Evolutionary conservation across 352 stramenopile genomes (phyloP), one percentile per base, ranked within the genome.

Genomic region (Globisporangium carolinianum): DNA sequence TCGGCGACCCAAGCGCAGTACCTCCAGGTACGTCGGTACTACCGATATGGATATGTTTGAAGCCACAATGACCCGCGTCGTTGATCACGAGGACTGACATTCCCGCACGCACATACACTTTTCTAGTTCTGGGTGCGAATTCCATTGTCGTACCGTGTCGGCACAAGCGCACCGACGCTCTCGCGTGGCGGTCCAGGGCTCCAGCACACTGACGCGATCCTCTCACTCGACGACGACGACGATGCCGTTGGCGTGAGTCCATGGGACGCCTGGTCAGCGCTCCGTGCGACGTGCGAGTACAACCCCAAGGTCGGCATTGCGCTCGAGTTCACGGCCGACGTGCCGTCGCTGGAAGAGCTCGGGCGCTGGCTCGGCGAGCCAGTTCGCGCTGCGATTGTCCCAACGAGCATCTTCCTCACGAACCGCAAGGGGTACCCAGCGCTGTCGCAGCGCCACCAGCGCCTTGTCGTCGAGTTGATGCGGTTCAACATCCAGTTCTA

Each of bases 351-450:
- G 15, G 78, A 79, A 37, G 69, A 87, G 42, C 73, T 97, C 39
- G 61, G 86, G 42, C 79, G 88, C 24, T 98, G 92, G 83, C 72
- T 93, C 8, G 87, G 83, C 14, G 85, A 97, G 61, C 81, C 90
- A 15, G 70, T 99, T 24, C 71, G 73, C 43, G 76, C 87, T 11
- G 71, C 98, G 17, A 84, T 97, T 49, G 68, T 98, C 24, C 76
- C 89, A 5, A 98, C 88, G 9, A 70, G 72, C 57, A 76, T 97
- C 47, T 99, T 99, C 67, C 69, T 98, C 6, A 98, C 90, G 47
- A 99, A 98, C 73, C 95, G 93, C 48, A 88, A 87, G 58, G 96
- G 96, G n/a, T 99, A 94, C 71, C 95, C 96, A 5, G 89, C 95
- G 38, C 79, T 99, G 0, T 91, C 91, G n/a, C 89, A 97, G 67